Evolutionary conservation across 2,329 filamentous ascomycete species (phyloP).

Genomic region (Colletotrichum lentis): DNA sequence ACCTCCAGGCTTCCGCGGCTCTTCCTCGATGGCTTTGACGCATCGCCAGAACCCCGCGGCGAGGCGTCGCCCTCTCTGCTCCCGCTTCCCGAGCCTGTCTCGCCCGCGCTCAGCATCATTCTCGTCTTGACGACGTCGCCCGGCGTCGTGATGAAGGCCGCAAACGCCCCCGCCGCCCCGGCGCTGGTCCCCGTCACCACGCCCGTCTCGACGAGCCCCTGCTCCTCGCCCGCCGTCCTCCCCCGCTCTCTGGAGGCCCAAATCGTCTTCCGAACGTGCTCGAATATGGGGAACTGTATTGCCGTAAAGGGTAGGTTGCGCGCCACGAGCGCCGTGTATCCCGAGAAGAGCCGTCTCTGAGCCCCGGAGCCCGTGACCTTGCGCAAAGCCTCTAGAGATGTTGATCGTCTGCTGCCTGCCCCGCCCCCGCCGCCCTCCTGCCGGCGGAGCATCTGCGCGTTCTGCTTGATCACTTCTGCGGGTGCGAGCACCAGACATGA

Average conservation of each 20-base stretch:
- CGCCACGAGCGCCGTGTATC: slow-evolving; percentile 82
- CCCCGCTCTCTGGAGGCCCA: slow-evolving; percentile 48
- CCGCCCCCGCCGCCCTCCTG: slow-evolving; percentile 36
- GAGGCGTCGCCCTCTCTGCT: not conserved
- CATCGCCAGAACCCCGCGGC: not conserved
- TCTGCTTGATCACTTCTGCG: slow-evolving; percentile 91
- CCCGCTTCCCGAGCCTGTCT: slow-evolving; percentile 39
- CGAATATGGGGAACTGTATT: slow-evolving; percentile 88
- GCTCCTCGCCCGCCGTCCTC: slow-evolving; percentile 39
- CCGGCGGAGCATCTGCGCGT: slow-evolving; percentile 79
- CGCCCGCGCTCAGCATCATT: slow-evolving; percentile 77
- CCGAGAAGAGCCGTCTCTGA: slow-evolving; percentile 67
- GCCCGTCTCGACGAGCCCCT: slow-evolving; percentile 69
- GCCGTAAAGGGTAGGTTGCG: slow-evolving; percentile 89
- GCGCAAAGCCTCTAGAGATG: slow-evolving; percentile 59
- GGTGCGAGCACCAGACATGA: slow-evolving; percentile 88
- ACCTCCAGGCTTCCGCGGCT: slow-evolving; percentile 61
- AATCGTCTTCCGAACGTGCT: slow-evolving; percentile 69
- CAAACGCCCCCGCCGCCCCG: slow-evolving; percentile 75
- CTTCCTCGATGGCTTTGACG: not conserved
- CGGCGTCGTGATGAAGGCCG: slow-evolving; percentile 85
- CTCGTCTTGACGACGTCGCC: slow-evolving; percentile 90
- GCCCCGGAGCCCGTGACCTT: slow-evolving; percentile 63
- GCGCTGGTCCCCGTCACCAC: slow-evolving; percentile 77
- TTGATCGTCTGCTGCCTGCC: slow-evolving; percentile 42